Conservation (phyloP, 345 rosid species). For the Brassica incana region DNA sequence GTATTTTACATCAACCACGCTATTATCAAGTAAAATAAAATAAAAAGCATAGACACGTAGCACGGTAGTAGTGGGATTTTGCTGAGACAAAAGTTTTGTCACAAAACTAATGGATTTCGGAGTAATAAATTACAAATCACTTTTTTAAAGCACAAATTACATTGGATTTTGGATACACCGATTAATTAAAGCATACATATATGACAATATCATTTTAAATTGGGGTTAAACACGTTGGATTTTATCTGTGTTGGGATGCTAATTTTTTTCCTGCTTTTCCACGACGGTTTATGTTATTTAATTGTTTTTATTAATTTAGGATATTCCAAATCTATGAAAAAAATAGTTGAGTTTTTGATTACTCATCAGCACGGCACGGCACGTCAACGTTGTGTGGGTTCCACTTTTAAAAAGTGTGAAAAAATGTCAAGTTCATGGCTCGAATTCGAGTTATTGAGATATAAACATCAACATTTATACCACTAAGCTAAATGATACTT, state of each 20-base stretch:
- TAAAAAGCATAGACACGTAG: neutral
- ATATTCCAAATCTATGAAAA: too few species aligned
- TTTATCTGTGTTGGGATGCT: neutral
- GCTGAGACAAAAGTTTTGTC: neutral
- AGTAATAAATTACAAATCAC: neutral
- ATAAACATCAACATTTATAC: too few species aligned
- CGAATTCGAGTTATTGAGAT: too few species aligned
- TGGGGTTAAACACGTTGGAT: neutral
- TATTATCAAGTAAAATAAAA: neutral
- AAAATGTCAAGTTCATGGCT: too few species aligned
- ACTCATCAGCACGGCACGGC: too few species aligned
- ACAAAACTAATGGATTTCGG: neutral
- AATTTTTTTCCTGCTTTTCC: too few species aligned
- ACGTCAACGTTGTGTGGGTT: too few species aligned
- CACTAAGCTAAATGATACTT: too few species aligned
- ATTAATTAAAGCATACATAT: neutral
- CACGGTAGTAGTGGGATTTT: neutral
- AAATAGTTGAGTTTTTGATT: too few species aligned
- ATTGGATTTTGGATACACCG: neutral
- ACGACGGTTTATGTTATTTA: neutral
- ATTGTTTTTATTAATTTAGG: neutral
- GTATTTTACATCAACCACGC: conserved; percentile 11
- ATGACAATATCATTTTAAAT: neutral
- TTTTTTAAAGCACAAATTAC: neutral
- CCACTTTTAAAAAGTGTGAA: too few species aligned